A percentile compares a stretch with the other conserved stretches of the same genome.
These are phyloP conservation scores for Bipolaris oryzae DNA, from an alignment of 2,329 filamentous ascomycete species.

Conservation along the genomic window DNA sequence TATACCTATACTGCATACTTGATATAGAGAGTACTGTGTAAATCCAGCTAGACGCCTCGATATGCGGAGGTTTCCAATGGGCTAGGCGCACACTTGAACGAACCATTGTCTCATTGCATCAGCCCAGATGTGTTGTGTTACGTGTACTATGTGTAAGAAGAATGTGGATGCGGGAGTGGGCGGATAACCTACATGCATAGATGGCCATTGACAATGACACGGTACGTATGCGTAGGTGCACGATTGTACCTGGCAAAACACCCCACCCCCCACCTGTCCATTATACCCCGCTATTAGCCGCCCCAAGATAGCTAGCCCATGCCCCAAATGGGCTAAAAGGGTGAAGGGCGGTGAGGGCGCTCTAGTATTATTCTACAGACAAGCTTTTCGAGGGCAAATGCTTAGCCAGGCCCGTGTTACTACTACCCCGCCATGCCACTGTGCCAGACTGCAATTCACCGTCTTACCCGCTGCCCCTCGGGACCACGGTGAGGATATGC, in stretches of 20 bases:
- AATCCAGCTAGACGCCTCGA: no score
- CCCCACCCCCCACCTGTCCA: not conserved
- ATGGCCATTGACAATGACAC: not conserved
- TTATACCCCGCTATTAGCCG: slow-evolving; percentile 4
- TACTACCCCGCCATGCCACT: slow-evolving; percentile 19
- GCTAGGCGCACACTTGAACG: no score
- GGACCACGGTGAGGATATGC: not conserved
- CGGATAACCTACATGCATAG: not conserved
- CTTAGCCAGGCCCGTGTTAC: slow-evolving; percentile 18
- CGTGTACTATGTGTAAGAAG: not conserved
- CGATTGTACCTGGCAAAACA: slow-evolving; percentile 10
- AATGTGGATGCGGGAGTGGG: not conserved
- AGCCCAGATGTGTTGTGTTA: not conserved
- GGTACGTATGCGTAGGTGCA: not conserved
- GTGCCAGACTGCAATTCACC: slow-evolving; percentile 10
- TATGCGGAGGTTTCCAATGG: no score
- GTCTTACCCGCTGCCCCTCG: not conserved
- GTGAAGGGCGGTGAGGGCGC: slow-evolving; percentile 14
- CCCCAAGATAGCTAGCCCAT: not conserved
- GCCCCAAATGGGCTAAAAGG: not conserved
- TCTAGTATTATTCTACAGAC: slow-evolving; percentile 8
- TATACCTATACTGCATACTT: no score
- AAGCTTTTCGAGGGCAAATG: slow-evolving; percentile 27
- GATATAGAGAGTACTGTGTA: no score
- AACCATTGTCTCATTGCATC: no score